Conservation (phyloP, 371 early-diverging fungal genomes). For the Circinella umbellata region DNA sequence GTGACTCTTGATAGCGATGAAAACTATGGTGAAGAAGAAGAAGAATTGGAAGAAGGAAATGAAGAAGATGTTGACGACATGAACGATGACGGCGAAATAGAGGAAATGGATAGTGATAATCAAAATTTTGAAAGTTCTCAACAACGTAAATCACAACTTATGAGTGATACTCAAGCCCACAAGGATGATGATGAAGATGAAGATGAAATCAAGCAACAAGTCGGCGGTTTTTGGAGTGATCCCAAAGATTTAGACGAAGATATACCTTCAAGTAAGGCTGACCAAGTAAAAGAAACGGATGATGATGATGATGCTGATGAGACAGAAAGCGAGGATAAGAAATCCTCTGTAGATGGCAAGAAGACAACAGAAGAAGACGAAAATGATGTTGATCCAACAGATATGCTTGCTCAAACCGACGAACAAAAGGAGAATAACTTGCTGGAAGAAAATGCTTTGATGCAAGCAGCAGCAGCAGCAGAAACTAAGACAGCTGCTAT, state of each 20-base stretch:
- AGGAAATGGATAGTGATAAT: too few species aligned
- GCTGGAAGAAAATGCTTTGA: neutral
- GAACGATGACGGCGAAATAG: too few species aligned
- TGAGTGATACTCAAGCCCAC: neutral
- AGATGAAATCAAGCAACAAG: neutral
- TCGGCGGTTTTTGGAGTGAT: neutral
- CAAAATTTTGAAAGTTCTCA: neutral
- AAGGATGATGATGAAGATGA: neutral
- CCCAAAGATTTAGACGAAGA: neutral
- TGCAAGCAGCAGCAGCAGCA: neutral
- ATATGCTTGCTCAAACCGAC: too few species aligned
- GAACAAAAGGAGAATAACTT: too few species aligned
- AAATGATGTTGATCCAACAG: too few species aligned
- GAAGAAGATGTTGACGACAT: too few species aligned
- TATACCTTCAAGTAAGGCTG: neutral
- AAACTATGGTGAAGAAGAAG: too few species aligned
- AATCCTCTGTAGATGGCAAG: too few species aligned
- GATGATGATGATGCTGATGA: neutral
- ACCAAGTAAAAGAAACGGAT: neutral
- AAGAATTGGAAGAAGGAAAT: too few species aligned
- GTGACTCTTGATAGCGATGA: constrained; percentile 14
- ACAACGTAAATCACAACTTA: neutral
- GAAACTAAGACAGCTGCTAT: too few species aligned
- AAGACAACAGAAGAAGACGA: too few species aligned
- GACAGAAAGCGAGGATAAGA: neutral